Percentiles rank a stretch among this genome's conserved stretches.
These are phyloP conservation scores for Prorocentrum cordatum DNA, from an alignment of 169 alveolate species.

Conservation along the genomic window DNA sequence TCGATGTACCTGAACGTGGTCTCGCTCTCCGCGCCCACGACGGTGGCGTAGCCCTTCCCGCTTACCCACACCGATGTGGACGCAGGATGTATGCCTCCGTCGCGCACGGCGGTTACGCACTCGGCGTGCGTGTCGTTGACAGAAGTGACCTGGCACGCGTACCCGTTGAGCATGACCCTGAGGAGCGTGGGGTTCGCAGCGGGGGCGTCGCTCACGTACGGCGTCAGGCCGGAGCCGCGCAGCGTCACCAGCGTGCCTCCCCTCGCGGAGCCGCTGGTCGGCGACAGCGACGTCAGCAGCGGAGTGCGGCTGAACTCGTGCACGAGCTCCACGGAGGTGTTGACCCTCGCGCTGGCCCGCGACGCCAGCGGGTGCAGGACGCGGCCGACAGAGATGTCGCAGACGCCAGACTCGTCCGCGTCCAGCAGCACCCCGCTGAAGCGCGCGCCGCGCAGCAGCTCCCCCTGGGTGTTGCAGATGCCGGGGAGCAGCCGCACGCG, in stretches of 20 bases:
- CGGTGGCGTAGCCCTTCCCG: background rate
- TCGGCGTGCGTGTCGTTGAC: background rate
- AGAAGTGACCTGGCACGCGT: background rate
- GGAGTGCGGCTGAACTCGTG: background rate
- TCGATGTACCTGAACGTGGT: conserved; percentile 17
- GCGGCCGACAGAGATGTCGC: background rate
- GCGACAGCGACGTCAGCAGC: background rate
- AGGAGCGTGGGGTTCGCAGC: background rate
- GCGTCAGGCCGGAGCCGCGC: conserved; percentile 8
- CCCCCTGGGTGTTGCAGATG: conserved; percentile 13
- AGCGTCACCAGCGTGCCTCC: conserved; percentile 46
- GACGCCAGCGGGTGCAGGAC: background rate
- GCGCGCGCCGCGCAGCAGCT: conserved; percentile 54
- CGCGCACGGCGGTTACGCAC: background rate
- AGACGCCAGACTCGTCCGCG: conserved; percentile 9
- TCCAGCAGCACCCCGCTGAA: conserved; percentile 28
- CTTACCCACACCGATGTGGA: background rate
- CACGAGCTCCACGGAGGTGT: background rate
- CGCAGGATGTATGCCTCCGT: background rate
- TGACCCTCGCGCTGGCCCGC: background rate
- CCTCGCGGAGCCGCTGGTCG: conserved; percentile 41
- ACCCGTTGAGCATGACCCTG: background rate
- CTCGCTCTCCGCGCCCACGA: background rate
- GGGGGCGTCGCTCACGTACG: background rate
- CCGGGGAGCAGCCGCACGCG: conserved; percentile 42